phyloP scores from a whole-genome alignment of 2,329 filamentous ascomycete species.

The Fusarium verrucosum region DNA sequence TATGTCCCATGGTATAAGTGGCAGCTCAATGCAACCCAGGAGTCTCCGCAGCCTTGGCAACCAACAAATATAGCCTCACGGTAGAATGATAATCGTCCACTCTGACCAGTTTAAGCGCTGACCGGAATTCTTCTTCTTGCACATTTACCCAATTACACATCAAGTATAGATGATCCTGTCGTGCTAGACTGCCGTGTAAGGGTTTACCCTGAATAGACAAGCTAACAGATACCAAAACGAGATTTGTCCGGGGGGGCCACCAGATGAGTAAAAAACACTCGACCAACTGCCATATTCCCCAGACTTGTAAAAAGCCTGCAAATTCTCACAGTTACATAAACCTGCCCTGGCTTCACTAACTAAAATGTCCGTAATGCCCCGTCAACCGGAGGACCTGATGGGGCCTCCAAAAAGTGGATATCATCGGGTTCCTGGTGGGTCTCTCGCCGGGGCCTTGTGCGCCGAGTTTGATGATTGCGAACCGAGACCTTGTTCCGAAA shows the following conservation, averaged over 20 bases:
- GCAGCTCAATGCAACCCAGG: constrained; percentile 1
- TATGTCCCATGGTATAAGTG: constrained; percentile 3
- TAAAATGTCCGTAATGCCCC: constrained; percentile 15
- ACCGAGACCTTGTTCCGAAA: constrained; percentile 32
- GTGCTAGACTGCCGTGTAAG: constrained; percentile 12
- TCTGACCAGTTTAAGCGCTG: constrained; percentile 11
- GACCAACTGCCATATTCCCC: constrained; percentile 4
- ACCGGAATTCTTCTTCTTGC: background rate
- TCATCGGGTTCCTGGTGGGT: constrained; percentile 26
- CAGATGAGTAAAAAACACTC: constrained; percentile 6
- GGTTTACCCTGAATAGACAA: background rate
- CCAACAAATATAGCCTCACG: constrained; percentile 12
- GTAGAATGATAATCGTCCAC: constrained; percentile 5
- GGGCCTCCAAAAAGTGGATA: constrained; percentile 30
- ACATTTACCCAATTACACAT: background rate
- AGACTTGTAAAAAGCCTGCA: constrained; percentile 7
- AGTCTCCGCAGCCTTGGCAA: constrained; percentile 9
- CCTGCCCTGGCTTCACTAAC: constrained; percentile 17
- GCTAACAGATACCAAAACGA: background rate
- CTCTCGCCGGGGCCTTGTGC: constrained; percentile 19
- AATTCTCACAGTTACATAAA: constrained; percentile 4
- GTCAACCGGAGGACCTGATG: constrained; percentile 29
- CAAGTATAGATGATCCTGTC: background rate
- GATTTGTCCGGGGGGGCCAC: background rate
- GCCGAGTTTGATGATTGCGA: constrained; percentile 26